Evolutionary conservation across 2,329 filamentous ascomycete species (phyloP).

Genomic region (Sporothrix luriei): DNA sequence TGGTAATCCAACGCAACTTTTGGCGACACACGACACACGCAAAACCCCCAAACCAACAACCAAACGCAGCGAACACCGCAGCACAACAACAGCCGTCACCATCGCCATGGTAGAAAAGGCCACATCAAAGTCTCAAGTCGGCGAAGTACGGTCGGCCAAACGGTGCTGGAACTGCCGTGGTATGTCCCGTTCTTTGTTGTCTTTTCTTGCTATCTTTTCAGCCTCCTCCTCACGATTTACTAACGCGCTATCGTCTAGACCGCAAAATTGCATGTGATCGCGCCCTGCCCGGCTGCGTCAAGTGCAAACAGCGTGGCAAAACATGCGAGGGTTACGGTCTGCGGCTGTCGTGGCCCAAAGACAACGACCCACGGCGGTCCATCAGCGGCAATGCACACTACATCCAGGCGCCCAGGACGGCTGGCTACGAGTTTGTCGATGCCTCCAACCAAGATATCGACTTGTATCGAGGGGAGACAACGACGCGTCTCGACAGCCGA

Average conservation of each 20-base stretch:
- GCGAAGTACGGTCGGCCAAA: constrained; percentile 10
- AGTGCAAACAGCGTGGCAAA: constrained; percentile 29
- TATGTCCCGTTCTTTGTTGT: not conserved
- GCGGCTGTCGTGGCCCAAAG: constrained; percentile 34
- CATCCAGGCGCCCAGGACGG: constrained; percentile 17
- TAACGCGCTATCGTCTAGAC: constrained; percentile 12
- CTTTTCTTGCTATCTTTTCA: not conserved
- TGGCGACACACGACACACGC: not conserved
- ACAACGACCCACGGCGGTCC: constrained; percentile 22
- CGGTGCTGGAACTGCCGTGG: constrained; percentile 33
- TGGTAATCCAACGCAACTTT: not conserved
- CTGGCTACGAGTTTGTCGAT: constrained; percentile 30
- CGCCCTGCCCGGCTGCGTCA: constrained; percentile 31
- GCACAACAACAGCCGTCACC: not conserved
- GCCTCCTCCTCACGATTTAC: not conserved
- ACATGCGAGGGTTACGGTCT: constrained; percentile 33
- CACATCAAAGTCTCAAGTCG: not conserved
- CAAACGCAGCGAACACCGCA: not conserved
- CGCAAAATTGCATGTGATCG: constrained; percentile 34
- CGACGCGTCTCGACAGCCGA: not conserved
- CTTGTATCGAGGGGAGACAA: constrained; percentile 1
- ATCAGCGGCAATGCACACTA: constrained; percentile 7
- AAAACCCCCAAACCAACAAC: not conserved
- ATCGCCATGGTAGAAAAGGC: not conserved
- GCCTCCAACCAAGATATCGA: constrained; percentile 27